Evolutionary conservation across 805 yeast genomes (phyloP).

Genomic region (Spathaspora hagerdaliae): DNA sequence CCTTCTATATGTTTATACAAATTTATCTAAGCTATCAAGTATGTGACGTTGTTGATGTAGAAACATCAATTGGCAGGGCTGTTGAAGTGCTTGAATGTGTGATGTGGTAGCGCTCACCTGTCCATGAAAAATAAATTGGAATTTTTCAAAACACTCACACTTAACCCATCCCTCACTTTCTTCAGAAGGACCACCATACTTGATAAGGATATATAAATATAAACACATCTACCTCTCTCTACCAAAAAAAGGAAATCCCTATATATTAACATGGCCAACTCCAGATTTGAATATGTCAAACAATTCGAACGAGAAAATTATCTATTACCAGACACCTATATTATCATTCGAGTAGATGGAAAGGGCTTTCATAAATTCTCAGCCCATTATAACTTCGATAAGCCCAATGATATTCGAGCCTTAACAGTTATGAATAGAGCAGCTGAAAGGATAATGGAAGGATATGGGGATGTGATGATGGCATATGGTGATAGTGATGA

Average conservation of each 20-base stretch:
- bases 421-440: conserved; percentile 76
- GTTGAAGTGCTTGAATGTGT: no score
- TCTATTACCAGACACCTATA: conserved; percentile 74
- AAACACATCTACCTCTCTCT: neutral
- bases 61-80: no score
- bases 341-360: conserved; percentile 88
- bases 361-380: conserved; percentile 90
- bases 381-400: conserved; percentile 63
- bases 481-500: conserved; percentile 98
- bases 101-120: no score
- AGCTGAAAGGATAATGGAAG: conserved; percentile 60
- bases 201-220: no score
- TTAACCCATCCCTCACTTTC: no score
- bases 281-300: conserved; percentile 83
- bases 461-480: conserved; percentile 66
- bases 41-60: no score
- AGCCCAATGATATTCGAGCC: conserved; percentile 85
- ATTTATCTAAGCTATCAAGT: no score
- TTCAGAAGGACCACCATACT: no score
- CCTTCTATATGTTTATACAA: no score
- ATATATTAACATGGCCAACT: conserved; percentile 63
- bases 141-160: no score
- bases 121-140: no score
- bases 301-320: conserved; percentile 70
- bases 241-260: neutral